A percentile compares a stretch with the other conserved stretches of the same genome.
These are phyloP conservation scores for Aureobasidium musti DNA, from an alignment of 2,329 filamentous ascomycete species.

Conservation along the genomic window DNA sequence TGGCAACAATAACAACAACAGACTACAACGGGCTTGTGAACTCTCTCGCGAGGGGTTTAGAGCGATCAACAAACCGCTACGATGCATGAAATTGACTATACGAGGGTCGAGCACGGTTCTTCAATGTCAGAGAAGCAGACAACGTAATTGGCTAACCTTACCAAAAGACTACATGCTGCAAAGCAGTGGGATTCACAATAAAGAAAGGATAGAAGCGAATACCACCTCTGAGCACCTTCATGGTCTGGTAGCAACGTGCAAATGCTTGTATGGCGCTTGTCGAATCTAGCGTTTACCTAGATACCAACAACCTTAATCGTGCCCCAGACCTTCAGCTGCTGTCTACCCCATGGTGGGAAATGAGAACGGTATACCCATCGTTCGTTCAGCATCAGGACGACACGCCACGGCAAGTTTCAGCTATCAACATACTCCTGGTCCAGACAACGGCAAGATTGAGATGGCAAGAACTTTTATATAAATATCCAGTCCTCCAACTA, in stretches of 20 bases:
- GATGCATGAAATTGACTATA: background rate
- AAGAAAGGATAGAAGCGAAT: no score
- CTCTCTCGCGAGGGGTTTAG: background rate
- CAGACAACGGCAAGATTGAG: background rate
- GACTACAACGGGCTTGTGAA: background rate
- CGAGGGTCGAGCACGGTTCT: background rate
- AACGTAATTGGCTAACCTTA: no score
- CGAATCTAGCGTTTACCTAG: background rate
- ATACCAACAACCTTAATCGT: background rate
- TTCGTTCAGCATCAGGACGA: background rate
- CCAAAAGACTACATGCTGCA: background rate
- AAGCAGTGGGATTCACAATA: background rate
- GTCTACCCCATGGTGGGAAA: conserved; percentile 14
- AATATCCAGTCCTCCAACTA: conserved; percentile 3
- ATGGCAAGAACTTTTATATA: conserved; percentile 6
- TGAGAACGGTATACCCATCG: conserved; percentile 23
- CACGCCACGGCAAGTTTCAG: background rate
- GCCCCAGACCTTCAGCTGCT: background rate
- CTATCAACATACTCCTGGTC: background rate
- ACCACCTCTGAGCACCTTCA: background rate
- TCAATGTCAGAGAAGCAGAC: background rate
- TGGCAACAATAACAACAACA: conserved; percentile 19
- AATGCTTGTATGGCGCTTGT: background rate
- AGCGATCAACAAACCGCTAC: background rate
- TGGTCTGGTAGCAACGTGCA: background rate